Evolutionary conservation across 805 yeast species (phyloP).

Genomic region (Millerago galiae): DNA sequence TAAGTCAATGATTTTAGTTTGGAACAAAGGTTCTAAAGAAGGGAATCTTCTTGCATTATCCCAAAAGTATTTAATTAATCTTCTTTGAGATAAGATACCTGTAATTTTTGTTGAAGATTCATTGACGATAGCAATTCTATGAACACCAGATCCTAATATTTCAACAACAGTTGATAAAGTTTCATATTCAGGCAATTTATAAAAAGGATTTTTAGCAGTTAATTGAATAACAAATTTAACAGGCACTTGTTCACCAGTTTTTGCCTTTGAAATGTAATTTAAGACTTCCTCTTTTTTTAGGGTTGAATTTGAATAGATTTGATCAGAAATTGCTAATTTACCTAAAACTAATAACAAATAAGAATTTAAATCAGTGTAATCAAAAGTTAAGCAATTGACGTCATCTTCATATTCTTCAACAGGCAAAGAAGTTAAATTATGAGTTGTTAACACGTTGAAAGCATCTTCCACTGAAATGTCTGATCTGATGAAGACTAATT

Average conservation of each 20-base stretch:
- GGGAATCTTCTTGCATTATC: conserved; percentile 87
- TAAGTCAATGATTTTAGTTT: conserved; percentile 61
- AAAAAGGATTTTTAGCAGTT: conserved; percentile 84
- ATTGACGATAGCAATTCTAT: conserved; percentile 78
- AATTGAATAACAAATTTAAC: conserved; percentile 81
- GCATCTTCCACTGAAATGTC: conserved; percentile 79
- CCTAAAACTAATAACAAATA: conserved; percentile 80
- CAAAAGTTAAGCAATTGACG: conserved; percentile 76
- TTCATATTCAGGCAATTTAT: conserved; percentile 65
- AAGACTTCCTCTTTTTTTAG: conserved; percentile 34
- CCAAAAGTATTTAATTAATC: conserved; percentile 82
- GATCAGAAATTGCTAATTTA: conserved; percentile 40
- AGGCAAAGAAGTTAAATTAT: conserved; percentile 83
- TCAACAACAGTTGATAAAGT: conserved; percentile 72
- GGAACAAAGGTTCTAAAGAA: conserved; percentile 67
- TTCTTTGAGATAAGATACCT: conserved; percentile 87
- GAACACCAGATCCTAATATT: conserved; percentile 91
- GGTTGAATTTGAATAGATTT: conserved; percentile 22
- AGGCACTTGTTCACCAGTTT: conserved; percentile 84
- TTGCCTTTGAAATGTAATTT: conserved; percentile 52
- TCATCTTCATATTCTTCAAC: conserved; percentile 53
- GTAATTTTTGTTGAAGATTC: conserved; percentile 47
- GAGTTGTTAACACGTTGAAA: conserved; percentile 64
- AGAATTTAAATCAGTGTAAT: conserved; percentile 85
- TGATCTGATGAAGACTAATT: conserved; percentile 63